Evolutionary conservation across 2,329 filamentous ascomycete genomes (phyloP).

Genomic region (Cordyceps farinosa): DNA sequence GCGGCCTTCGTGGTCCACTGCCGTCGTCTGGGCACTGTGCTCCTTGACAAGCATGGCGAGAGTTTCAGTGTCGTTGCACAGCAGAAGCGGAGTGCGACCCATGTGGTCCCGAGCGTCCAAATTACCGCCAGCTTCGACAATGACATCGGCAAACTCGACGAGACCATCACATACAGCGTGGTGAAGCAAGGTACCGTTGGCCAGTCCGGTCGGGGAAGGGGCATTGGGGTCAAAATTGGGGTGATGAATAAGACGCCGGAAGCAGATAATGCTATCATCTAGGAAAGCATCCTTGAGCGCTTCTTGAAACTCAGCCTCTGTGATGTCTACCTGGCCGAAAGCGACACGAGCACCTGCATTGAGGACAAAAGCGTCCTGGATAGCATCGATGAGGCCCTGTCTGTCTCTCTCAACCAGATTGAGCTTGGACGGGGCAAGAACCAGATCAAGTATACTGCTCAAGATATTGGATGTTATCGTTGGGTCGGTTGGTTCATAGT

Average conservation of each 20-base stretch:
- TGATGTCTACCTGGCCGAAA: conserved; percentile 14
- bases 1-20: conserved; percentile 29
- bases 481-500: background rate
- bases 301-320: conserved; percentile 23
- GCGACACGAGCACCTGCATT: background rate
- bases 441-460: conserved; percentile 12
- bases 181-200: conserved; percentile 31
- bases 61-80: conserved; percentile 27
- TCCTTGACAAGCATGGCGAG: conserved; percentile 28
- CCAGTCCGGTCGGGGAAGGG: conserved; percentile 15
- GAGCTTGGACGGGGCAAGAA: conserved; percentile 14
- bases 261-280: conserved; percentile 23
- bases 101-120: conserved; percentile 27
- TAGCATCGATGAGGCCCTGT: conserved; percentile 3
- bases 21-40: conserved; percentile 28
- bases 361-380: background rate
- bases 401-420: conserved; percentile 2
- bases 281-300: conserved; percentile 27
- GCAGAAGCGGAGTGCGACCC: conserved; percentile 36
- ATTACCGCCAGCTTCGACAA: conserved; percentile 28
- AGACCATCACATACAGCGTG: conserved; percentile 28
- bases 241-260: conserved; percentile 29
- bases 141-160: conserved; percentile 26
- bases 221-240: conserved; percentile 31
- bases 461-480: background rate